phyloP scores from a whole-genome alignment of 2,329 filamentous ascomycete species.

The Aspergillus hiratsukae region DNA sequence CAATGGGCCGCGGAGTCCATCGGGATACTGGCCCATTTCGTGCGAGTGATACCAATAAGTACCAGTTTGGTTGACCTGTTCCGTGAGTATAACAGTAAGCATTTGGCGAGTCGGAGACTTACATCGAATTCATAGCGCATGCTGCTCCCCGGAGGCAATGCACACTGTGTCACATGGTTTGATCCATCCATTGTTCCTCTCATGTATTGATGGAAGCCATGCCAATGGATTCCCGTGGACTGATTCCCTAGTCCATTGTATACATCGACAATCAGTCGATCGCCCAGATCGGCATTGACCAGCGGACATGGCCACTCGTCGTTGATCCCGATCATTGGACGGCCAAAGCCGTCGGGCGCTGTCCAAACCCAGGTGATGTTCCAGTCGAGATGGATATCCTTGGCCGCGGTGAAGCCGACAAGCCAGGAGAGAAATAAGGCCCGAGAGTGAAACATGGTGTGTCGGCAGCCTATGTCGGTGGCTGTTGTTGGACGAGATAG shows the following conservation, averaged over 20 bases:
- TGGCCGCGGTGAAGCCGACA: neutral
- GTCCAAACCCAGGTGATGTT: constrained; percentile 66
- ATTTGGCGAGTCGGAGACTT: neutral
- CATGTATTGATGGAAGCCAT: constrained; percentile 66
- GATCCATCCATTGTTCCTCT: constrained; percentile 69
- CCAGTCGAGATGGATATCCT: constrained; percentile 38
- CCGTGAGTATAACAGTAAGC: neutral
- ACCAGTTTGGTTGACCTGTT: constrained; percentile 57
- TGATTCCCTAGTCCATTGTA: constrained; percentile 37
- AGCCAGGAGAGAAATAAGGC: neutral
- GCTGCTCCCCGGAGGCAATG: constrained; percentile 58
- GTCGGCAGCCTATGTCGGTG: neutral
- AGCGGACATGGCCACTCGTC: constrained; percentile 69
- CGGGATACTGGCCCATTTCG: constrained; percentile 63
- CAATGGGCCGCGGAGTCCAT: constrained; percentile 62
- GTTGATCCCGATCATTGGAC: constrained; percentile 71
- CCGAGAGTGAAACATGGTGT: neutral
- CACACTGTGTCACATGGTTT: constrained; percentile 61
- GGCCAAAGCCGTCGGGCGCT: constrained; percentile 64
- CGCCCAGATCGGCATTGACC: constrained; percentile 35
- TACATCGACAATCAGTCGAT: constrained; percentile 37
- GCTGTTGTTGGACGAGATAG: neutral
- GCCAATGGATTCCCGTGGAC: constrained; percentile 51
- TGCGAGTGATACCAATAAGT: constrained; percentile 81
- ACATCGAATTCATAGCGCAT: constrained; percentile 64